phyloP scores from a whole-genome alignment of 1,284 basidiomycete genomes.

The Phenoliferia sp. region DNA sequence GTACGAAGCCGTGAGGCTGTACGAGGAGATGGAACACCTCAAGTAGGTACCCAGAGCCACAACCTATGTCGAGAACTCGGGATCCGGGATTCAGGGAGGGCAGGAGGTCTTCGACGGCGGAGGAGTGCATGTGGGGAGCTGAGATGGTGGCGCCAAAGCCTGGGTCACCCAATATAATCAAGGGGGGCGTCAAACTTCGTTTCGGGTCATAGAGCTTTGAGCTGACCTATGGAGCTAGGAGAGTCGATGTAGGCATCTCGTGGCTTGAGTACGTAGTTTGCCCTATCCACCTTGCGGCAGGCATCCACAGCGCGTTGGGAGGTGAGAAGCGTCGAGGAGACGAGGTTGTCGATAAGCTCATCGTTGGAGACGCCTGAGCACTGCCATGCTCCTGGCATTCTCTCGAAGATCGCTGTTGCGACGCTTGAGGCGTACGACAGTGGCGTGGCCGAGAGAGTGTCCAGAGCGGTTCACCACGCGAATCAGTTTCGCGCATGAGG shows the following conservation, averaged over 20 bases:
- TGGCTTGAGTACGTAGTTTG: conserved; percentile 55
- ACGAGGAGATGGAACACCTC: conserved; percentile 75
- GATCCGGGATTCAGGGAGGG: conserved; percentile 64
- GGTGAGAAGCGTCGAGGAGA: conserved; percentile 47
- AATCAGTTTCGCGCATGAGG: too few species aligned
- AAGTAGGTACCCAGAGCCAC: conserved; percentile 67
- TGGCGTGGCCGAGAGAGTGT: too few species aligned
- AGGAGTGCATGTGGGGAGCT: conserved; percentile 89
- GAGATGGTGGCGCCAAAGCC: conserved; percentile 79
- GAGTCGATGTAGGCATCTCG: conserved; percentile 67
- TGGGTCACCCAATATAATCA: conserved; percentile 62
- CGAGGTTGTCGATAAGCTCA: conserved; percentile 68
- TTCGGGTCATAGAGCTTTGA: not conserved
- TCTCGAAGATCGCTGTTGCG: not conserved
- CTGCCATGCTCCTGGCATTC: conserved; percentile 66
- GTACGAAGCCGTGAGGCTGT: conserved; percentile 56
- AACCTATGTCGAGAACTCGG: conserved; percentile 65
- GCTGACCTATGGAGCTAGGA: conserved; percentile 56
- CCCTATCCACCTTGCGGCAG: conserved; percentile 66
- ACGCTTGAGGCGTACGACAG: not conserved
- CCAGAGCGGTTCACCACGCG: not conserved
- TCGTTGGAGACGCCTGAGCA: conserved; percentile 63
- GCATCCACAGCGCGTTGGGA: conserved; percentile 50
- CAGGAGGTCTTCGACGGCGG: conserved; percentile 68
- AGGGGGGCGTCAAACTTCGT: not conserved